Base-by-base conservation (phyloP, 768 basidiomycete genomes). In the Pisolithus albus region DNA sequence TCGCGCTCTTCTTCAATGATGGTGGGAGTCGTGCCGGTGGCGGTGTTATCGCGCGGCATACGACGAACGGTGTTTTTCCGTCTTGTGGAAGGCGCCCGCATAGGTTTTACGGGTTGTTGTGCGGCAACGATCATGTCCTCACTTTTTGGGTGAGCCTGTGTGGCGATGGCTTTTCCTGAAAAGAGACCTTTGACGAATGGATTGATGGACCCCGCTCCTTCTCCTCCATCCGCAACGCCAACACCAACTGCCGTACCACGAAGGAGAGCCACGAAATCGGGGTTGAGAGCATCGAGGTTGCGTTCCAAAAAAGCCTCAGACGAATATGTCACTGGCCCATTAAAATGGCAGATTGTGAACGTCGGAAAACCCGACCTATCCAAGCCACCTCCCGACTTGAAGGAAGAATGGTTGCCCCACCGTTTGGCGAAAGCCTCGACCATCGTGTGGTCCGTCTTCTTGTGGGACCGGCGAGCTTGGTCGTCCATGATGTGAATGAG, bases 401-500 rank as follows among this genome's bases (percentile, higher is more conserved):
- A 97, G 0, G 86, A 86, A 0, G 87, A 79, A 62, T 98, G 94
- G 59, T 91, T 95, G 6, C 84, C 89, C 91, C 93, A 97, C 1
- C 95, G 81, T 68, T 97, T 98, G 44, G 80, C 75, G 63, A 97
- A 92, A 0, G 94, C 91, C 60, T 96, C 92, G 8, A 94, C 82
- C 92, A 98, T 96, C 0, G 87, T 90, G 49, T 86, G 80, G 60
- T 95, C 92, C 2, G 86, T 94, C 80, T 94, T 93, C 71, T 92
- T 94, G 53, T 82, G 85, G 51, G 80, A 78, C 37, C 88, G 77
- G 11, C 87, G 79, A 1, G 93, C 88, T 67, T 96, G 93, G 63
- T 98, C 95, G 63, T 98, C 94, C 87, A 97, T 91, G 67, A 98
- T 97, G 61, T 95, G 92, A 49, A 97, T 83, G 30, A 99, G 74